Evolutionary conservation across 441 rosid genomes (phyloP).

Genomic region (Erodium moschatum): DNA sequence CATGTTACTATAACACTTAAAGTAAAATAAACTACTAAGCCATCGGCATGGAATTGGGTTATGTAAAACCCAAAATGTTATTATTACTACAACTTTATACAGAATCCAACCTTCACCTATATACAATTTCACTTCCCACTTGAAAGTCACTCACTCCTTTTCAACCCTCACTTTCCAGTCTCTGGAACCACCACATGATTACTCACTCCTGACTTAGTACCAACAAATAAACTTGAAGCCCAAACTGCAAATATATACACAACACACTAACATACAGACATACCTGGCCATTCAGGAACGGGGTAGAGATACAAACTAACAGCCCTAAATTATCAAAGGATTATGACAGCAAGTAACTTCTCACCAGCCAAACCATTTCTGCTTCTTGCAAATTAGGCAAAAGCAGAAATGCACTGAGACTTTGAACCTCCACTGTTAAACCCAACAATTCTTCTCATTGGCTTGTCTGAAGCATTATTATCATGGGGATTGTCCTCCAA

Average conservation of each 20-base stretch:
- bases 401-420: constrained; percentile 7
- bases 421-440: neutral
- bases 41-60: neutral
- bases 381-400: constrained; percentile 3
- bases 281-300: neutral
- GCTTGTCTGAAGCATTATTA: neutral
- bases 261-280: neutral
- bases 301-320: neutral
- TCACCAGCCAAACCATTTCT: neutral
- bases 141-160: neutral
- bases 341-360: neutral
- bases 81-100: constrained; percentile 3
- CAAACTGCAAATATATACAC: neutral
- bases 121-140: constrained; percentile 1
- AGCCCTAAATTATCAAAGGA: neutral
- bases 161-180: constrained; percentile 7
- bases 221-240: neutral
- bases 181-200: constrained; percentile 6
- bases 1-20: too few relatives aligned
- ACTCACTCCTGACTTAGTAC: neutral
- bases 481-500: neutral
- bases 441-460: neutral
- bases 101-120: constrained; percentile 1
- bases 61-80: neutral
- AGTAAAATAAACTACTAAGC: neutral